Evolutionary conservation across 306 rosid species (phyloP).

Genomic region (Medicago arabica): DNA sequence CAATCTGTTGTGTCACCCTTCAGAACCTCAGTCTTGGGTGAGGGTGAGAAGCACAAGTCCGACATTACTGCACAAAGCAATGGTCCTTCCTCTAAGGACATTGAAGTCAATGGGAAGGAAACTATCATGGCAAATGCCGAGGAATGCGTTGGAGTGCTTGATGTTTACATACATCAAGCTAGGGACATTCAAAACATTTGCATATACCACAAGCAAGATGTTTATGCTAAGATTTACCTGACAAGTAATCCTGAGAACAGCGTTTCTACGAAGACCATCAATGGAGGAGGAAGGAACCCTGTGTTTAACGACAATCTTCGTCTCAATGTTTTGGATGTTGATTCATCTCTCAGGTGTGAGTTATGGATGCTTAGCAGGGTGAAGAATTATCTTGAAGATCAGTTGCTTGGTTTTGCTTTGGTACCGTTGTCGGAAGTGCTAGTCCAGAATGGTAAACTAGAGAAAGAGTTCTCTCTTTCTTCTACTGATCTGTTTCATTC

Average conservation of each 20-base stretch:
- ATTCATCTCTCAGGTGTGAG: slow-evolving; percentile 86
- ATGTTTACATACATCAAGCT: slow-evolving; percentile 82
- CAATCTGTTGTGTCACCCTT: slow-evolving; percentile 89
- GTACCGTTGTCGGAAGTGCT: slow-evolving; percentile 88
- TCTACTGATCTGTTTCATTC: slow-evolving; percentile 96
- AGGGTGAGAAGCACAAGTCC: slow-evolving; percentile 65
- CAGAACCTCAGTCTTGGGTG: slow-evolving; percentile 57
- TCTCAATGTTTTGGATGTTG: slow-evolving; percentile 62
- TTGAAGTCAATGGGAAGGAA: slow-evolving; percentile 65
- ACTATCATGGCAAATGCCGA: slow-evolving; percentile 51
- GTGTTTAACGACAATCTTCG: slow-evolving; percentile 79
- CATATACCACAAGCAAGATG: slow-evolving; percentile 99
- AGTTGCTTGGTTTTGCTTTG: slow-evolving; percentile 92
- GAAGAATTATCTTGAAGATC: slow-evolving; percentile 95
- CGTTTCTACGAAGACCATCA: slow-evolving; percentile 81
- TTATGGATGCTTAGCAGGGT: slow-evolving; percentile 99
- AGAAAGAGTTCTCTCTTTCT: slow-evolving; percentile 93
- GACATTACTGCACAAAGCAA: slow-evolving; percentile 32
- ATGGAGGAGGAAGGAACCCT: slow-evolving; percentile 97
- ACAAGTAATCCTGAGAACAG: slow-evolving; percentile 67
- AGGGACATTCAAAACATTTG: slow-evolving; percentile 97
- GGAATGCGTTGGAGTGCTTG: slow-evolving; percentile 70
- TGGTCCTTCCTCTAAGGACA: slow-evolving; percentile 55
- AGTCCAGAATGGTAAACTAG: slow-evolving; percentile 69
- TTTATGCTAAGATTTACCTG: slow-evolving; percentile 84